These are phyloP conservation scores for Ramaria sp. DNA, from an alignment of 768 basidiomycete species.

Conservation along the genomic window DNA sequence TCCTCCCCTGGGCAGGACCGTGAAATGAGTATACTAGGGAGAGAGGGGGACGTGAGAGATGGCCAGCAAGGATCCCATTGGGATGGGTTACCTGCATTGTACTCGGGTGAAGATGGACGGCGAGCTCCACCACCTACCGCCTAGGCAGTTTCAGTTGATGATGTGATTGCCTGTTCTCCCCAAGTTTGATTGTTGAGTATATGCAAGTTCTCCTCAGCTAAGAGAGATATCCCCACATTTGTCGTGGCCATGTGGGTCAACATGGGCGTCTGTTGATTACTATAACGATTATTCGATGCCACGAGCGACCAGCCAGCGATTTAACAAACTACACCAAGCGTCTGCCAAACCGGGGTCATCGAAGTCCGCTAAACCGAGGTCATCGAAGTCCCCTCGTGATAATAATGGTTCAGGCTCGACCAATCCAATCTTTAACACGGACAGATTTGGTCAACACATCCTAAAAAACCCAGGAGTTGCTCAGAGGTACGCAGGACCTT, in stretches of 20 bases:
- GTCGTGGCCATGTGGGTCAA: background rate
- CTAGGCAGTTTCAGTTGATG: background rate
- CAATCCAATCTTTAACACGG: constrained; percentile 93
- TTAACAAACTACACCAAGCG: constrained; percentile 57
- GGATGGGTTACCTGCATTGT: background rate
- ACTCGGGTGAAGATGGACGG: background rate
- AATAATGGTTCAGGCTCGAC: constrained; percentile 28
- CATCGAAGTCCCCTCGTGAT: constrained; percentile 32
- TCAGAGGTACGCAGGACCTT: constrained; percentile 54
- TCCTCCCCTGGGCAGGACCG: background rate
- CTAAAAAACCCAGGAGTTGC: constrained; percentile 88
- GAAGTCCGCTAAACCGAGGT: constrained; percentile 38
- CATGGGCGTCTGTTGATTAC: background rate
- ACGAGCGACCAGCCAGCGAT: constrained; percentile 65
- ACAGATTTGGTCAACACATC: constrained; percentile 95
- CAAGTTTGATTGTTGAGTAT: too few relatives aligned
- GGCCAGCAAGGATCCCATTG: background rate
- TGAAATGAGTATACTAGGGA: background rate
- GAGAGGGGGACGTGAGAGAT: background rate
- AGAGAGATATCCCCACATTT: too few relatives aligned
- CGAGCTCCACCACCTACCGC: background rate
- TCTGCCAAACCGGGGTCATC: constrained; percentile 42
- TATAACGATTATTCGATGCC: constrained; percentile 39
- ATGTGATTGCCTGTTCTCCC: too few relatives aligned
- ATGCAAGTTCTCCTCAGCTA: too few relatives aligned